Evolutionary conservation across 176 grass and related monocot species (phyloP), one percentile per base, ranked within the genome.

Genomic region (Cocos nucifera): DNA sequence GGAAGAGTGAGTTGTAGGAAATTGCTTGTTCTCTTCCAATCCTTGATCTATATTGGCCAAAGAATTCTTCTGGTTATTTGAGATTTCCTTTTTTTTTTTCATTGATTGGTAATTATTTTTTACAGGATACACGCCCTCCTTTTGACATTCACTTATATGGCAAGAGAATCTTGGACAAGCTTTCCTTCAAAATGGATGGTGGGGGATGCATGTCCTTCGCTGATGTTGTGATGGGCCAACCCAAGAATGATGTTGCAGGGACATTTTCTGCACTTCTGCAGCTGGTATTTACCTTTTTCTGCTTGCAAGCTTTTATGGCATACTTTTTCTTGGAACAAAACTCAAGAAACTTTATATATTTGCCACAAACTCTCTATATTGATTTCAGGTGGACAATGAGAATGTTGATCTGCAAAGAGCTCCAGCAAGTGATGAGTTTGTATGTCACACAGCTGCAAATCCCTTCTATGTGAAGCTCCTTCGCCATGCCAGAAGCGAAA

Each of bases 191-290:
- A 83, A 63, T 70, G 78, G 73, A 76, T 48, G 39, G 23, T 61
- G 73, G 23, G 65, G 71, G 76, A 59, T 53, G 39, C 51, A 78
- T 78, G 75, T 73, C 93, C 56, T 98, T 92, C 69, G 61, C 73
- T 39, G 68, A 80, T 65, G 75, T 98, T 78, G 84, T 91, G 57
- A 60, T 48, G 28, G 76, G 73, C 55, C 86, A 62, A 73, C 21
- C 21, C 21, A 21, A 21, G 21, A 0, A 86, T 8, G 84, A 92
- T 76, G 81, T 85, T 76, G 84, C 93, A 26, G 81, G 87, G 61
- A 85, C 81, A 50, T 98, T 98, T 81, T 98, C 87, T 77, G 93
- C 93, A 22, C 84, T 98, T 63, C 84, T 98, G 29, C 93, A 98
- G 75, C 73, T 98, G 93, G 93, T 98, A 85, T 61, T 26, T 17